These are phyloP conservation scores for Suhomyces coccinellae DNA, from an alignment of 1,139 yeast species.

Conservation along the genomic window DNA sequence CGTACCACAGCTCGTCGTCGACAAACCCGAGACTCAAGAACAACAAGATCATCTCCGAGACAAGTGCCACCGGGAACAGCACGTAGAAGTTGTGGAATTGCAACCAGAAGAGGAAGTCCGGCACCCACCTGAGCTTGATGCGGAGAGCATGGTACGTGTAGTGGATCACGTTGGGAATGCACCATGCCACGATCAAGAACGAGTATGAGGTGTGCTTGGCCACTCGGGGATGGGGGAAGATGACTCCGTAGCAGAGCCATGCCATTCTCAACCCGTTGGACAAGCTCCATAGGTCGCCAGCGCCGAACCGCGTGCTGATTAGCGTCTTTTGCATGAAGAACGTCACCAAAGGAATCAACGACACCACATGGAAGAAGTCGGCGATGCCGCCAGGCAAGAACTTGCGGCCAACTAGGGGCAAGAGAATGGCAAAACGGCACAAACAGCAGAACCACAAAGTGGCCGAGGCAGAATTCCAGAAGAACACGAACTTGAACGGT, in stretches of 20 bases:
- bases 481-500: constrained; percentile 34
- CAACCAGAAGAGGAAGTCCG: constrained; percentile 36
- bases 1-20: constrained; percentile 33
- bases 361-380: constrained; percentile 55
- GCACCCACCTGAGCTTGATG: constrained; percentile 36
- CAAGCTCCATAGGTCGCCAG: constrained; percentile 30
- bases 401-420: constrained; percentile 61
- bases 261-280: constrained; percentile 36
- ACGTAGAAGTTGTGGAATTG: constrained; percentile 44
- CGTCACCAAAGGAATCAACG: constrained; percentile 36
- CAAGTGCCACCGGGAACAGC: constrained; percentile 45
- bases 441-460: constrained; percentile 56
- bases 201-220: constrained; percentile 54
- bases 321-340: constrained; percentile 25
- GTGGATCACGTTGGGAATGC: constrained; percentile 42
- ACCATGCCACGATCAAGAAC: constrained; percentile 47
- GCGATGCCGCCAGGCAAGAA: constrained; percentile 73
- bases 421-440: constrained; percentile 48
- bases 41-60: constrained; percentile 54
- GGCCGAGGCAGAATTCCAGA: constrained; percentile 36
- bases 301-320: constrained; percentile 11
- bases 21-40: constrained; percentile 52
- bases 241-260: constrained; percentile 47
- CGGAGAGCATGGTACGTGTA: constrained; percentile 50
- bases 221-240: constrained; percentile 48